Evolutionary conservation across 2,329 filamentous ascomycete genomes (phyloP), one percentile per base, ranked within the genome.

Genomic region (Fusarium camptoceras): DNA sequence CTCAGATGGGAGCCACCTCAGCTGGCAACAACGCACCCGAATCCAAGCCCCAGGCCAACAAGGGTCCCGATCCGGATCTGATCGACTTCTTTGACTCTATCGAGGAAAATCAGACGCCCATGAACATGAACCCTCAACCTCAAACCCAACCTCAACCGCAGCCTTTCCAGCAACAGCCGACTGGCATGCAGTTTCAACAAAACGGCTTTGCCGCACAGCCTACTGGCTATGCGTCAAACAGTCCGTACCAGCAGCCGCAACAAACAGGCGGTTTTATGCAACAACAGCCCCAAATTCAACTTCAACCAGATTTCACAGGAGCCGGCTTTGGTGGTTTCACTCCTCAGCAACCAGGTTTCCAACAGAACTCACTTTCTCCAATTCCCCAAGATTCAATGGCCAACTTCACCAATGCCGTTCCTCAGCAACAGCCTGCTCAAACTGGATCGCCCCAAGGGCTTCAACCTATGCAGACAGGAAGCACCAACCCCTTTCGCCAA

Each of bases 61-160:
- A 91, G 79, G 89, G 87, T 3, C 89, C 90, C 28, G 90, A 88
- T 72, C 89, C 91, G 28, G 92, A 97, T 83, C 85, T 97, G 66
- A 98, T 97, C 77, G 96, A 95, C 83, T 98, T 97, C 81, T 97
- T 97, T 79, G 95, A 91, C 76, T 94, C 94, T 8, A 97, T 97
- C 75, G 94, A 98, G 76, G 90, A 94, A 77, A 94, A 94, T 70
- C 94, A 96, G 78, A 92, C 92, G 54, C 85, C 91, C 2, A 88
- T 93, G 85, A 84, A 86, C 68, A 75, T 83, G 20, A 79, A 80
- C 41, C 68, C 79, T 2, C 78, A 78, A 39, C 77, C 74, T 3
- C 78, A 78, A 39, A 67, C 79, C 2, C 78, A 78, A 39, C 77
- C 74, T 3, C 78, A 78, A 39, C 77, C 74, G 27, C 78, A 80